Percentiles rank a stretch among this genome's conserved stretches.
Evolutionary conservation across 2,329 filamentous ascomycete species (phyloP).

Genomic region (Verruconis gallopava): DNA sequence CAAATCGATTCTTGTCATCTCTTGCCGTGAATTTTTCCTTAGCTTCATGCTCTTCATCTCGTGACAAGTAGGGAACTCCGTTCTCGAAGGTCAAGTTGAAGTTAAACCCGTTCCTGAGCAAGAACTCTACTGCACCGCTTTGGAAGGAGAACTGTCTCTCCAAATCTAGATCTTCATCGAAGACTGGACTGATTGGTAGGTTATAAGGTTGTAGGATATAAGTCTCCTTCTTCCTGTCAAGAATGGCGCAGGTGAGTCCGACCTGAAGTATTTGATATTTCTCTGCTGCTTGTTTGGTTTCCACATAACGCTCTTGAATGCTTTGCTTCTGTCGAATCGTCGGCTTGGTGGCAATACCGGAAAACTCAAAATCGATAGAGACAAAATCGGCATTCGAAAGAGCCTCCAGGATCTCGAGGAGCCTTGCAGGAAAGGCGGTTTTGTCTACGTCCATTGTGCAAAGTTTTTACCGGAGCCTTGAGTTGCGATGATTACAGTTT

Average conservation of each 20-base stretch:
- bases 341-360: slow-evolving; percentile 42
- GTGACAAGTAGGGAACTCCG: slow-evolving; percentile 51
- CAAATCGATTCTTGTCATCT: slow-evolving; percentile 26
- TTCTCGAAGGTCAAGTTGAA: slow-evolving; percentile 41
- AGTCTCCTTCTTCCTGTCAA: slow-evolving; percentile 39
- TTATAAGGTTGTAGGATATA: slow-evolving; percentile 54
- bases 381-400: slow-evolving; percentile 49
- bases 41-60: slow-evolving; percentile 40
- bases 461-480: not conserved
- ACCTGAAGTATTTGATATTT: slow-evolving; percentile 52
- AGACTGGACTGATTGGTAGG: slow-evolving; percentile 46
- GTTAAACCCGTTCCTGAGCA: slow-evolving; percentile 45
- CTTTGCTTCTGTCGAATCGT: slow-evolving; percentile 30
- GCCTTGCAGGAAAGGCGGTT: slow-evolving; percentile 34
- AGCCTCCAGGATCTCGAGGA: slow-evolving; percentile 44
- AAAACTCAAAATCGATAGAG: slow-evolving; percentile 53
- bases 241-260: slow-evolving; percentile 51
- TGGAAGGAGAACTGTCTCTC: slow-evolving; percentile 48
- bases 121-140: slow-evolving; percentile 47
- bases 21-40: slow-evolving; percentile 32
- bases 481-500: not conserved
- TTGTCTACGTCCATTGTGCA: slow-evolving; percentile 43
- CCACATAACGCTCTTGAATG: slow-evolving; percentile 47
- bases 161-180: slow-evolving; percentile 40
- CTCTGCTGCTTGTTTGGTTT: slow-evolving; percentile 47